Percentiles rank a stretch among this genome's conserved stretches.
Evolutionary conservation across 1,284 basidiomycete species (phyloP).

Genomic region (Tremellales sp.): DNA sequence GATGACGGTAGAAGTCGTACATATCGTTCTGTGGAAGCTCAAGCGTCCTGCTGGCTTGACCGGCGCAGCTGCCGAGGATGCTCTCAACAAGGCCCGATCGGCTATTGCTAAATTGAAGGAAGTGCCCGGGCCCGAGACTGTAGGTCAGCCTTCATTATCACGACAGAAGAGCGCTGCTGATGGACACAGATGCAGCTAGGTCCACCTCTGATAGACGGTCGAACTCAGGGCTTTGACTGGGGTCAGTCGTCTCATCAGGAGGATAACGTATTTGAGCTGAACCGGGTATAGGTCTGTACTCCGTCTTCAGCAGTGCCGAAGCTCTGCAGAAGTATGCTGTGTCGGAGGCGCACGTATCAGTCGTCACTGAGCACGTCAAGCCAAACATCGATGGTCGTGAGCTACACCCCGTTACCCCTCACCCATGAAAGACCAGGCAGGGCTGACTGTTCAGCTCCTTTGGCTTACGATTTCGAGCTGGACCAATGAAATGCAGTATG

Average conservation of each 20-base stretch:
- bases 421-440: not conserved
- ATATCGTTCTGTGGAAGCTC: slow-evolving; percentile 48
- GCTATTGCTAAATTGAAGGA: slow-evolving; percentile 33
- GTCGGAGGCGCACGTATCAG: slow-evolving; percentile 38
- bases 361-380: slow-evolving; percentile 39
- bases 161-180: not conserved
- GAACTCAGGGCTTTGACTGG: slow-evolving; percentile 45
- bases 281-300: slow-evolving; percentile 41
- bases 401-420: slow-evolving; percentile 8
- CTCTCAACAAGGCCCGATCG: slow-evolving; percentile 22
- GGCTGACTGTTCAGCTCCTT: slow-evolving; percentile 25
- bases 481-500: slow-evolving; percentile 15
- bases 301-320: slow-evolving; percentile 36
- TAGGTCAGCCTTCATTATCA: slow-evolving; percentile 5
- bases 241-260: slow-evolving; percentile 17
- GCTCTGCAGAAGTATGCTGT: slow-evolving; percentile 45
- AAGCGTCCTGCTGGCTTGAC: slow-evolving; percentile 16
- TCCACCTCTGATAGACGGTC: slow-evolving; percentile 39
- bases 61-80: slow-evolving; percentile 17
- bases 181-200: slow-evolving; percentile 31
- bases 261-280: not conserved
- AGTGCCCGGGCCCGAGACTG: slow-evolving; percentile 37
- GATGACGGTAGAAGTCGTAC: slow-evolving; percentile 47
- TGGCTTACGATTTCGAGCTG: slow-evolving; percentile 50
- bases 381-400: slow-evolving; percentile 38